Evolutionary conservation across 371 early-diverging fungal genomes (phyloP).

Genomic region (Lichtheimia hyalospora): DNA sequence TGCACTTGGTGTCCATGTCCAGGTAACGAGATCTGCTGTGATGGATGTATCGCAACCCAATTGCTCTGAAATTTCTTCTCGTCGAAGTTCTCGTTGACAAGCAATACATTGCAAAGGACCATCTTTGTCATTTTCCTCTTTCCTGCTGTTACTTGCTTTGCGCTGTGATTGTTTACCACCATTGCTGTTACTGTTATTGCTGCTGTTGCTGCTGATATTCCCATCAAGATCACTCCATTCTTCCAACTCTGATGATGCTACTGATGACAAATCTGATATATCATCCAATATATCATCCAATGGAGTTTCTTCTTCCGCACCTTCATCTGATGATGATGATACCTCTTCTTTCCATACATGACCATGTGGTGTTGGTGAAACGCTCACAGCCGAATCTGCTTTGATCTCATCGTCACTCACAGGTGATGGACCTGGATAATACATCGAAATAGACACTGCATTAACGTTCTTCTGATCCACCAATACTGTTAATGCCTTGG

Average conservation of each 20-base stretch:
- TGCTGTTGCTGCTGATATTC: neutral
- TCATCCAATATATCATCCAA: constrained; percentile 41
- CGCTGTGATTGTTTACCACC: neutral
- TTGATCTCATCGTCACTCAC: constrained; percentile 21
- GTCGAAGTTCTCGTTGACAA: constrained; percentile 30
- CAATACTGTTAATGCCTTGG: constrained; percentile 16
- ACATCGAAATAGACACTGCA: constrained; percentile 10
- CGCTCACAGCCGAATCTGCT: constrained; percentile 43
- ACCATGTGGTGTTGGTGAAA: constrained; percentile 27
- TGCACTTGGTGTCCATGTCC: constrained; percentile 53
- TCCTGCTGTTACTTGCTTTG: too few species aligned
- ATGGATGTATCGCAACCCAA: constrained; percentile 26
- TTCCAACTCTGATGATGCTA: constrained; percentile 29
- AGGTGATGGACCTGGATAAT: constrained; percentile 8
- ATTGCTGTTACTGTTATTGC: neutral
- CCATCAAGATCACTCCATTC: constrained; percentile 18
- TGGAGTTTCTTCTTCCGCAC: constrained; percentile 2
- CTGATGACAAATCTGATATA: constrained; percentile 44
- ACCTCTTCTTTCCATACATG: neutral
- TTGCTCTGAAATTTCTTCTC: constrained; percentile 31
- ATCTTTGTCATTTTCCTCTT: too few species aligned
- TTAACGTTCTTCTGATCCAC: constrained; percentile 17
- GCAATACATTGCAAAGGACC: constrained; percentile 29
- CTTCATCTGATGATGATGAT: neutral
- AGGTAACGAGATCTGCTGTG: constrained; percentile 45